Conservation (phyloP, 148 eudicot species). For the Rhododendron ovatum region DNA sequence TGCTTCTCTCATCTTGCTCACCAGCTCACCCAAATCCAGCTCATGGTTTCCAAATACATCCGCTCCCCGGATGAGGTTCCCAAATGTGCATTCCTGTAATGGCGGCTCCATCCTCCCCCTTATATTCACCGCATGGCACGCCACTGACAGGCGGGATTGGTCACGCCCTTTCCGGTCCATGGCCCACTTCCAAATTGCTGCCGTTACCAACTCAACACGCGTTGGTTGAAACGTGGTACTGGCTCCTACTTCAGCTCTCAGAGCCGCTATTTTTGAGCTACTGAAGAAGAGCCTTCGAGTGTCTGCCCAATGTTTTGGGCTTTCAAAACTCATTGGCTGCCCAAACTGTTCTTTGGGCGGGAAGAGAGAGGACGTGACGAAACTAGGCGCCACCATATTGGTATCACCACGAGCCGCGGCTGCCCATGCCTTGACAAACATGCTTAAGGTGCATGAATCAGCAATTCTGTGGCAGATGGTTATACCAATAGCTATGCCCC, state of each 20-base stretch:
- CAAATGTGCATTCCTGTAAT: constrained; percentile 16
- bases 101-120: constrained; percentile 25
- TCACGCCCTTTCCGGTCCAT: neutral
- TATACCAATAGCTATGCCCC: constrained; percentile 35
- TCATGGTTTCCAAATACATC: neutral
- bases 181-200: constrained; percentile 32
- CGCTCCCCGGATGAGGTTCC: constrained; percentile 27
- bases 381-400: constrained; percentile 13
- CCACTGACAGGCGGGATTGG: constrained; percentile 6
- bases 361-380: constrained; percentile 21
- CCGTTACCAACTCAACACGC: constrained; percentile 29
- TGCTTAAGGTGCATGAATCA: constrained; percentile 26
- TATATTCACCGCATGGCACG: constrained; percentile 27
- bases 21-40: constrained; percentile 8
- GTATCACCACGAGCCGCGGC: constrained; percentile 5
- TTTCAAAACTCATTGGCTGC: neutral
- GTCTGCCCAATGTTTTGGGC: neutral
- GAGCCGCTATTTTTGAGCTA: no score
- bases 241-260: no score
- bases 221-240: constrained; percentile 12
- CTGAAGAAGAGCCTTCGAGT: no score
- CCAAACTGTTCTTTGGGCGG: constrained; percentile 18
- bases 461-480: constrained; percentile 31
- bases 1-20: constrained; percentile 13
- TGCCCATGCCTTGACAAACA: constrained; percentile 36